phyloP scores from a whole-genome alignment of 768 basidiomycete species.

The Hypsizygus marmoreus region DNA sequence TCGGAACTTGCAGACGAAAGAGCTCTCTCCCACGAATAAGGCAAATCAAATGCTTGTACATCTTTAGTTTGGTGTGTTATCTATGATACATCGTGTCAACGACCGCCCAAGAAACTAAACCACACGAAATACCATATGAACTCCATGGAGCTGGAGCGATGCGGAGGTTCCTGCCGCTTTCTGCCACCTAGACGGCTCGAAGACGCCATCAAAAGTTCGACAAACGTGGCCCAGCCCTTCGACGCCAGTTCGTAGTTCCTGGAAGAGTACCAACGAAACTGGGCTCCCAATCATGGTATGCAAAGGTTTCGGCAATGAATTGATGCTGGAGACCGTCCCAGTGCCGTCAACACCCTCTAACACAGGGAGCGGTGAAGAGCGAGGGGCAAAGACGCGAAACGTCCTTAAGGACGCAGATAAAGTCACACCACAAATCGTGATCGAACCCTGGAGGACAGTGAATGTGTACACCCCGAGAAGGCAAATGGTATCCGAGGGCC shows the following conservation, averaged over 20 bases:
- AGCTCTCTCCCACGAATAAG: constrained; percentile 40
- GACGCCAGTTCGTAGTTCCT: constrained; percentile 59
- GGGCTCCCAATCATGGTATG: constrained; percentile 16
- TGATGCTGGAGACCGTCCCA: constrained; percentile 12
- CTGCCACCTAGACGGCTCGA: constrained; percentile 53
- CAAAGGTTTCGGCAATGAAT: constrained; percentile 19
- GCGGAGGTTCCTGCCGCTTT: constrained; percentile 30
- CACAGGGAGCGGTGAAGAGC: constrained; percentile 74
- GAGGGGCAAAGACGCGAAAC: constrained; percentile 72
- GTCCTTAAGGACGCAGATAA: constrained; percentile 39
- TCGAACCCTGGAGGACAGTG: constrained; percentile 59
- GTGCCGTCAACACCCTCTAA: constrained; percentile 28
- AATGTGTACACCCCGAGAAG: constrained; percentile 70
- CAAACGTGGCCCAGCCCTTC: constrained; percentile 68
- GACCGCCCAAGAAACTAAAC: neutral
- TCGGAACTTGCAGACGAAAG: constrained; percentile 23
- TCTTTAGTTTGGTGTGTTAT: constrained; percentile 38
- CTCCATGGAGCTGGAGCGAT: constrained; percentile 48
- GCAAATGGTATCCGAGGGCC: constrained; percentile 53
- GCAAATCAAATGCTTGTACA: constrained; percentile 36
- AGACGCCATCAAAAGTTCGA: constrained; percentile 61
- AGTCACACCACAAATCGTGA: constrained; percentile 59
- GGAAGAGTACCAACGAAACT: constrained; percentile 53
- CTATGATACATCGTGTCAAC: constrained; percentile 23
- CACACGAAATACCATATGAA: constrained; percentile 45